Percentiles rank a stretch among this genome's conserved stretches.
phyloP scores from a whole-genome alignment of 2,329 filamentous ascomycete species.

The Ascochyta lentis region DNA sequence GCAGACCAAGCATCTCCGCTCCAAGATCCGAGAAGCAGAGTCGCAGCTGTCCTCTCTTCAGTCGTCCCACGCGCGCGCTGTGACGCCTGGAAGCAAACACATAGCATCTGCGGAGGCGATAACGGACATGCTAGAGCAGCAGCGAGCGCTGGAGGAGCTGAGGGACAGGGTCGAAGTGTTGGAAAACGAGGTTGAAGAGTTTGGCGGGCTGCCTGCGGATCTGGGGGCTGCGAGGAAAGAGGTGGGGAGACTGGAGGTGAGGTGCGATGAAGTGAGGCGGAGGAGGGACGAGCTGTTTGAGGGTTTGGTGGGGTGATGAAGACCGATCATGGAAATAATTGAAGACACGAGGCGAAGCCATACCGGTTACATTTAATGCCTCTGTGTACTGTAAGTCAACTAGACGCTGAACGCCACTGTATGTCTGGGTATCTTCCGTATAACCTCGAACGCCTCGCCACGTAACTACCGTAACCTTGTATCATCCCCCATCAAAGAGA shows the following conservation, averaged over 20 bases:
- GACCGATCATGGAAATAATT: background rate
- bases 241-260: conserved; percentile 69
- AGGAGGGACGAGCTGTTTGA: conserved; percentile 79
- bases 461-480: background rate
- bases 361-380: background rate
- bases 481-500: no score
- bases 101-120: conserved; percentile 59
- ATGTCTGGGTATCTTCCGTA: background rate
- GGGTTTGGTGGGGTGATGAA: conserved; percentile 63
- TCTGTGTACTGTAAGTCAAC: background rate
- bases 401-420: background rate
- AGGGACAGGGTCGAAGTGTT: conserved; percentile 65
- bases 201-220: conserved; percentile 76
- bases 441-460: background rate
- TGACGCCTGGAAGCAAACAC: conserved; percentile 40
- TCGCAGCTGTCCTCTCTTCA: conserved; percentile 50
- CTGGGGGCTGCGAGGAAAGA: conserved; percentile 71
- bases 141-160: conserved; percentile 66
- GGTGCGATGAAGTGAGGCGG: conserved; percentile 67
- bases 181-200: conserved; percentile 68
- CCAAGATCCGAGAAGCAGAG: conserved; percentile 71
- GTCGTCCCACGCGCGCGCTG: conserved; percentile 25
- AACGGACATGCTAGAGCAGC: conserved; percentile 64
- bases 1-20: conserved; percentile 69
- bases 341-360: background rate